Evolutionary conservation across 2,329 filamentous ascomycete genomes (phyloP), one percentile per base, ranked within the genome.

Genomic region (Colletotrichum sidae): DNA sequence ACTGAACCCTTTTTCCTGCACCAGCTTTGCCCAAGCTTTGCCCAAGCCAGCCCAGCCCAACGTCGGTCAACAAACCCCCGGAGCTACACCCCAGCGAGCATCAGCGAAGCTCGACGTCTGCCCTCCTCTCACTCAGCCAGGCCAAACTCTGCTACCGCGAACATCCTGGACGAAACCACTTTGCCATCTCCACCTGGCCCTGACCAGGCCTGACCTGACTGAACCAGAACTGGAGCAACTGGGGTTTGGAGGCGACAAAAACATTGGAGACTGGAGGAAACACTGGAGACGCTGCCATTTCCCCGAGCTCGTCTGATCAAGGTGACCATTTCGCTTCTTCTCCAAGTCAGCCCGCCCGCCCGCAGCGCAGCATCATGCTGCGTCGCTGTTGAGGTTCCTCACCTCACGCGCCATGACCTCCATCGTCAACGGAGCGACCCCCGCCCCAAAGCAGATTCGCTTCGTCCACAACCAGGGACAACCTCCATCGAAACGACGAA

Each of bases 391-490:
- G 60, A 68, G 52, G 65, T 58, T 46, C 51, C 53, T 65, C 51
- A 65, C 56, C 56, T 67, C 39, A 52, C 55, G 65, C 66, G 66
- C 57, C 54, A 66, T 68, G 66, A 68, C 53, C 57, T 66, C 63
- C 52, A 74, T 81, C 71, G 76, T 79, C 71, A 82, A 81, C 71
- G 73, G 73, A 70, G 70, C 74, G 71, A 73, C 79, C 67, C 79
- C 82, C 63, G 76, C 80, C 50, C 84, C 80, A 61, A 88, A 86
- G 76, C 84, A 86, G 75, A 92, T 93, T 70, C 90, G 92, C 71
- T 95, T 94, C 76, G 92, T 95, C 71, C 92, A 93, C 69, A 93
- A 90, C 72, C 91, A 94, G 78, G 92, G 92, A 68, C 90, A 92
- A 69, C 92, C 92, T 53, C 91, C 92, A 67, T 90, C 90, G 34